Base-by-base conservation (phyloP, 2,329 filamentous ascomycete genomes). In the Pseudogymnoascus pannorum region DNA sequence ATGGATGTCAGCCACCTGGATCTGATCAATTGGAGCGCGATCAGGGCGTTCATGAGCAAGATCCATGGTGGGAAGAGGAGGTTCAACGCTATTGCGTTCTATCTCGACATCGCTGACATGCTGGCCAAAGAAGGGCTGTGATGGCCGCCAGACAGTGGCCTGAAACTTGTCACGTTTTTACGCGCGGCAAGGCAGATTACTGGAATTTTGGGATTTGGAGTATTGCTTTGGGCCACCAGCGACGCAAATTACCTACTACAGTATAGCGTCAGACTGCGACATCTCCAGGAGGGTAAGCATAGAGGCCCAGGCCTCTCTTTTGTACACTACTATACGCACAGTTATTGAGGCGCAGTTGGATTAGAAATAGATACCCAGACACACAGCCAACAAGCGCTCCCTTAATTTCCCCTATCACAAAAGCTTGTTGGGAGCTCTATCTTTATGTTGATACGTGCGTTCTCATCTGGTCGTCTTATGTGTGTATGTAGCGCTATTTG, bases 51-150 rank as follows among this genome's bases (percentile, higher is more conserved):
- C 40, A 68, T 83, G 42, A 74, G 87, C 77, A 76, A 73, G 57
- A 68, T 77, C 61, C 75, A 79, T 71, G 84, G 84, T 1, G 76
- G 79, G 64, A 75, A 77, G 66, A 78, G 76, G 62, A 76, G 80
- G 14, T 88, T 88, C 67, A 88, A 87, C 68, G 85, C 85, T 2
- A 79, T 87, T 62, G 85, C 85, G 0, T 87, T 88, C 67, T 88
- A 88, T 67, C 77, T 87, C 2, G 83, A 81, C 63, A 83, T 88
- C 68, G 81, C 80, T 9, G 82, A 89, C 68, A 90, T 89, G 87
- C 75, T 91, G 58, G 85, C 87, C 2, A 87, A 86, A 67, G 86
- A 90, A 69, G 85, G 83, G 2, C 58, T 73, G 26, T 73, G 31
- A 66, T 18, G 48, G n/a, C n/a, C 16, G 16, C 16, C n/a, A n/a